Evolutionary conservation across 768 basidiomycete genomes (phyloP).

Genomic region (Kondoa subrosea): DNA sequence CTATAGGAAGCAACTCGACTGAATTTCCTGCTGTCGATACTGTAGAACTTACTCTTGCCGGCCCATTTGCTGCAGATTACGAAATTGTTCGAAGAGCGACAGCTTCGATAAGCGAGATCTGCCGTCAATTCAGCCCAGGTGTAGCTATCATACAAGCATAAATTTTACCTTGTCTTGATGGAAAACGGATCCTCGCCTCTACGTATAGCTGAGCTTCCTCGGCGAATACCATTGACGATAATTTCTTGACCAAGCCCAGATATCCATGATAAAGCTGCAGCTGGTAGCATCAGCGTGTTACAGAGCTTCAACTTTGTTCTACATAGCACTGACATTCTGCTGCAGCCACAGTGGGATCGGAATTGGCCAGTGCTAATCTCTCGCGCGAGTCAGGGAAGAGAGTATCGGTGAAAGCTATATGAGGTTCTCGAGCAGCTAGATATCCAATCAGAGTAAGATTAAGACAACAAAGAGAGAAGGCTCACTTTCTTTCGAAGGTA

Average conservation of each 20-base stretch:
- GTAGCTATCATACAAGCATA: background rate
- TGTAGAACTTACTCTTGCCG: background rate
- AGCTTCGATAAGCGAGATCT: background rate
- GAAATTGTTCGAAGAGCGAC: background rate
- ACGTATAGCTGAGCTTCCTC: conserved; percentile 55
- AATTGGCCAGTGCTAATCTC: conserved; percentile 3
- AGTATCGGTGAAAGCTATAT: conserved; percentile 27
- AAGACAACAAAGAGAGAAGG: conserved; percentile 1
- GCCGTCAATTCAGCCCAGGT: background rate
- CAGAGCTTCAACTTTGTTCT: conserved; percentile 48
- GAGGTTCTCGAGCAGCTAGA: conserved; percentile 27
- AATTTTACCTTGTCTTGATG: background rate
- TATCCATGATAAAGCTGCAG: conserved; percentile 53
- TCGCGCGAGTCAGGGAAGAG: background rate
- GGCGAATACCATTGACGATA: conserved; percentile 59
- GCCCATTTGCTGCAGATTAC: background rate
- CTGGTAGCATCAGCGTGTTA: background rate
- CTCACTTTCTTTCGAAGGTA: conserved; percentile 30
- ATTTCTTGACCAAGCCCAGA: conserved; percentile 45
- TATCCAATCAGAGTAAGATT: background rate
- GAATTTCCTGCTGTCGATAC: background rate
- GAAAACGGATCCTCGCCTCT: background rate
- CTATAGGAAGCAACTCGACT: background rate
- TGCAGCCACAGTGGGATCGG: background rate
- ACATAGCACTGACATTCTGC: conserved; percentile 37